These are phyloP conservation scores for Heimioporus punctisporus DNA, from an alignment of 1,284 basidiomycete genomes.

Conservation along the genomic window DNA sequence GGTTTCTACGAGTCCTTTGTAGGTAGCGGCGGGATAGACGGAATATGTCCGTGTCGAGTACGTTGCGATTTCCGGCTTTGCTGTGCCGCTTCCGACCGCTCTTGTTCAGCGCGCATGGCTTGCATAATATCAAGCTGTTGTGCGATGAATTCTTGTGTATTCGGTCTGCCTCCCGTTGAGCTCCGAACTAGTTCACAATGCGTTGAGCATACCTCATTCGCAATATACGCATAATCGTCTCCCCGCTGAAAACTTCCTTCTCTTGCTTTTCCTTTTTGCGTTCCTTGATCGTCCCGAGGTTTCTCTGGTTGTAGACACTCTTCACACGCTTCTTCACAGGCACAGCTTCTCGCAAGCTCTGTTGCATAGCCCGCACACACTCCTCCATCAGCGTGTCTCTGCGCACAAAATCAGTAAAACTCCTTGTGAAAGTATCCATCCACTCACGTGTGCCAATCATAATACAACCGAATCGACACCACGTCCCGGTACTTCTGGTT, in stretches of 20 bases:
- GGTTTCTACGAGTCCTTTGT: conserved; percentile 15
- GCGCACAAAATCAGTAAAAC: conserved; percentile 9
- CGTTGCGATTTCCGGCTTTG: conserved; percentile 55
- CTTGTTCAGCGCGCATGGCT: conserved; percentile 76
- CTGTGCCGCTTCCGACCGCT: conserved; percentile 58
- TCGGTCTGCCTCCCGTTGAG: conserved; percentile 43
- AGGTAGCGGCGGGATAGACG: conserved; percentile 34
- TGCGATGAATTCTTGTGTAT: conserved; percentile 87
- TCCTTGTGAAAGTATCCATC: neutral
- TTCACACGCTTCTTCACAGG: conserved; percentile 89
- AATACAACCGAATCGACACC: conserved; percentile 88
- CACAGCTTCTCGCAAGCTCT: conserved; percentile 71
- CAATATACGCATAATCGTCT: conserved; percentile 92
- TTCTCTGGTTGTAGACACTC: conserved; percentile 88
- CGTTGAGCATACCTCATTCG: conserved; percentile 82
- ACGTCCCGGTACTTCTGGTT: conserved; percentile 97
- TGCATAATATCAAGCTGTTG: conserved; percentile 84
- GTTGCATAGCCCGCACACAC: conserved; percentile 93
- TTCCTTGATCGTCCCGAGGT: conserved; percentile 95
- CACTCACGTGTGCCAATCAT: conserved; percentile 89
- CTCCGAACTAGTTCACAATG: neutral
- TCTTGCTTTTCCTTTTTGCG: conserved; percentile 91
- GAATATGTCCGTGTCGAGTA: conserved; percentile 26
- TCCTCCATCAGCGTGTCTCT: conserved; percentile 95
- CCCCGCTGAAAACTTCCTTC: conserved; percentile 70